Conservation (phyloP, 2,329 filamentous ascomycete genomes). For the Coleophoma eucalyptorum region DNA sequence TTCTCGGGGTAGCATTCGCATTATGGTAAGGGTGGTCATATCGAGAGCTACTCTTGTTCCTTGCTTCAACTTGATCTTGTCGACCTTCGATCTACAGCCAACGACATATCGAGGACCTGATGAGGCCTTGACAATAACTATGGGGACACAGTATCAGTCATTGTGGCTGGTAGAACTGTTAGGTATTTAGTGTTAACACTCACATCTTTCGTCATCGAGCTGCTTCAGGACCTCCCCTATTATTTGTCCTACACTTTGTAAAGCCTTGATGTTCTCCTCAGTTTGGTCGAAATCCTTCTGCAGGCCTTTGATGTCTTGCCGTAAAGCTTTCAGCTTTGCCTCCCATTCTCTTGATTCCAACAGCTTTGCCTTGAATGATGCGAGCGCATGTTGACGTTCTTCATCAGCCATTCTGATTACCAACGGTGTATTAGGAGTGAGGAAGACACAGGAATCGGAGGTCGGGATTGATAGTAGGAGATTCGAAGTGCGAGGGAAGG, state of each 20-base stretch:
- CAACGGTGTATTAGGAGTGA: neutral
- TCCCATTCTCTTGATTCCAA: conserved; percentile 98
- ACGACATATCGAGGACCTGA: conserved; percentile 97
- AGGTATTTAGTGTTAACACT: conserved; percentile 30
- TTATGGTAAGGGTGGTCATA: conserved; percentile 99
- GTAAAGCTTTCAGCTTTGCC: conserved; percentile 90
- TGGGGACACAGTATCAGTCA: conserved; percentile 14
- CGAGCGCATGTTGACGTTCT: conserved; percentile 64
- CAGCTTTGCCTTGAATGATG: conserved; percentile 75
- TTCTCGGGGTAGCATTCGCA: conserved; percentile 98
- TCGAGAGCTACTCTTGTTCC: conserved; percentile 95
- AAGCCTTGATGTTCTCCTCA: conserved; percentile 98
- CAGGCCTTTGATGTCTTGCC: conserved; percentile 92
- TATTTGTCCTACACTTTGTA: conserved; percentile 98
- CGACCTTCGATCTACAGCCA: conserved; percentile 96
- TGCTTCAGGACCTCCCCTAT: conserved; percentile 99
- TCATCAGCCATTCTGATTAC: conserved; percentile 34
- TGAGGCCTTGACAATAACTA: conserved; percentile 98
- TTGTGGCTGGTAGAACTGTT: no score
- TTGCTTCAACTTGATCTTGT: conserved; percentile 96
- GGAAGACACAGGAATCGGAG: neutral
- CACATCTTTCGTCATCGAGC: conserved; percentile 97
- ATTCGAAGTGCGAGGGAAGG: conserved; percentile 1
- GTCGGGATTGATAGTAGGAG: neutral
- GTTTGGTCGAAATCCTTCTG: conserved; percentile 95